These are phyloP conservation scores for Massarina eburnea DNA, from an alignment of 2,329 filamentous ascomycete genomes.

Conservation along the genomic window DNA sequence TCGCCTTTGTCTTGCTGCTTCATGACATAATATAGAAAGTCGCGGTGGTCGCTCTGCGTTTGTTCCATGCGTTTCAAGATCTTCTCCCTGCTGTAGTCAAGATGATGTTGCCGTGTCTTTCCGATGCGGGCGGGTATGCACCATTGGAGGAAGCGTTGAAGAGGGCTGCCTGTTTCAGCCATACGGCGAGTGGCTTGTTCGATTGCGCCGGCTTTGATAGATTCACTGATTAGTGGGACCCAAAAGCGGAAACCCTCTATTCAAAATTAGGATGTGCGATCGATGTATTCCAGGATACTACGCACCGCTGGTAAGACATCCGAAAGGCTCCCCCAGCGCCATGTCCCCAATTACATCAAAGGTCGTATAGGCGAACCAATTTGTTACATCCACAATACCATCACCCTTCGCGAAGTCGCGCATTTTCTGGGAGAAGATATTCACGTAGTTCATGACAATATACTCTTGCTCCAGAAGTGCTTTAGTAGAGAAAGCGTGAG, in stretches of 20 bases:
- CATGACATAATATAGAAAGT: conserved; percentile 23
- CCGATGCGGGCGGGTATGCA: conserved; percentile 17
- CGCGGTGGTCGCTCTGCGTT: conserved; percentile 16
- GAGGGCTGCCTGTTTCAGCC: no score
- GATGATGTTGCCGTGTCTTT: conserved; percentile 14
- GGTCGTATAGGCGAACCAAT: conserved; percentile 20
- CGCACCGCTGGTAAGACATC: conserved; percentile 15
- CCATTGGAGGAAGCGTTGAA: no score
- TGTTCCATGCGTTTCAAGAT: conserved; percentile 22
- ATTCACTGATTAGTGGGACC: no score
- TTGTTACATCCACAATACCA: conserved; percentile 14
- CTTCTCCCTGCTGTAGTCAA: conserved; percentile 23
- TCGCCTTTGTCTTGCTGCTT: conserved; percentile 20
- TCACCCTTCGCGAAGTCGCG: conserved; percentile 4
- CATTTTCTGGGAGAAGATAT: conserved; percentile 7
- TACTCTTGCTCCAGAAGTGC: conserved; percentile 44
- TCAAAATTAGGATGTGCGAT: not conserved
- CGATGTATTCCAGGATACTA: not conserved
- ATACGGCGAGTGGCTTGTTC: conserved; percentile 19
- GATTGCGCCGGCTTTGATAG: conserved; percentile 22
- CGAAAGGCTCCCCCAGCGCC: conserved; percentile 53
- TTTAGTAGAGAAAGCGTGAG: conserved; percentile 40
- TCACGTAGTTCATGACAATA: conserved; percentile 21
- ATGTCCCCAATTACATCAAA: conserved; percentile 45
- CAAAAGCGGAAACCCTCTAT: conserved; percentile 20